Evolutionary conservation across 768 basidiomycete genomes (phyloP), one percentile per base, ranked within the genome.

Genomic region (Hygrophorus pudorinus): DNA sequence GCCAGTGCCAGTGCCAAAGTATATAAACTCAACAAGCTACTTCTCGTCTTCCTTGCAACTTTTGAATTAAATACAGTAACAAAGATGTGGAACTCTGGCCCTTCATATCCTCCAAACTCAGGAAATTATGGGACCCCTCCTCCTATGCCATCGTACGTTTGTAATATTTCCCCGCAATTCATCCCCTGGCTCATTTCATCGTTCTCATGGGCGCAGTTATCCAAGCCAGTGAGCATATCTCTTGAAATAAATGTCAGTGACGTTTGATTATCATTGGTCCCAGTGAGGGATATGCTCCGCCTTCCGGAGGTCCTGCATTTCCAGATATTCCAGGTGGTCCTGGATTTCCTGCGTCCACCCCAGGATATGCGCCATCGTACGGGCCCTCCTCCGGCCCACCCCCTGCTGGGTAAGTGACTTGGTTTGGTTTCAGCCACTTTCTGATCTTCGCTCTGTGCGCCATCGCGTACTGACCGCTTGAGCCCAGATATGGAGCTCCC

Each of bases 321-420:
- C 37, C 13, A 20, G 17, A 20, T 11, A 7, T 20, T 38, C 42
- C 49, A 54, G 56, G 20, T 50, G 54, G 24, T 4, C 52, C 54
- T 7, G 24, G 24, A 35, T 50, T 57, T 30, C 35, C 57, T 18
- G 68, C 65, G 4, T 66, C 65, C 48, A 64, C 56, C 50, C 64
- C 68, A 11, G 59, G 65, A n/a, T 73, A 73, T 48, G 55, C 64
- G 11, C 66, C 70, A 20, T 59, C 65, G 6, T 64, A 61, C 41
- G 53, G 50, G 0, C 35, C 58, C 10, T 46, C 55, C 34, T 41
- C 50, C 12, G 48, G 48, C 36, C 38, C 58, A 11, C 48, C 55
- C 31, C 43, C 50, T n/a, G 48, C 47, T 36, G 50, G 50, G 43
- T 37, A 33, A 18, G 38, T 39, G n/a, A 20, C 3, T 34, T 33